Percentiles rank a stretch among this genome's conserved stretches.
phyloP scores from a whole-genome alignment of 306 rosid genomes.

The Carpinus viminea region DNA sequence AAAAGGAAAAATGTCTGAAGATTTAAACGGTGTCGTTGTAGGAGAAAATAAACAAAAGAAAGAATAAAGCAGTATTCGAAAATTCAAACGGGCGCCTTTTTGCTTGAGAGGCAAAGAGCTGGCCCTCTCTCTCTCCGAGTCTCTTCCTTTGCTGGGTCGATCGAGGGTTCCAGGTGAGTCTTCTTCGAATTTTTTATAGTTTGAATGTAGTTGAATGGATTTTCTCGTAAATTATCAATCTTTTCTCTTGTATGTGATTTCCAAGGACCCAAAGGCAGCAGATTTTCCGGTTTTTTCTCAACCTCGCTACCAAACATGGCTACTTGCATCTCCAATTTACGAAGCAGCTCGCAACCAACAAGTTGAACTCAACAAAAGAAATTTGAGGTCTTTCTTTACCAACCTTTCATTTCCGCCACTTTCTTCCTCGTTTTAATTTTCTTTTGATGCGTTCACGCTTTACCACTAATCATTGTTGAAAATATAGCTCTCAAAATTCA shows the following conservation, averaged over 20 bases:
- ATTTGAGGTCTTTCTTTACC: constrained; percentile 48
- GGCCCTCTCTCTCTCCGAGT: not conserved
- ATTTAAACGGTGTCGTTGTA: not conserved
- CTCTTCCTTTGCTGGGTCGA: not conserved
- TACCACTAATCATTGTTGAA: not conserved
- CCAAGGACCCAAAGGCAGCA: not conserved
- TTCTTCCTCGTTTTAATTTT: no score
- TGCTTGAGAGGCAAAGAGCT: not conserved
- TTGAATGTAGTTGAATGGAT: not conserved
- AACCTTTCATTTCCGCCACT: not conserved
- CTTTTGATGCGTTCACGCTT: not conserved
- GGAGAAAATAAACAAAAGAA: not conserved
- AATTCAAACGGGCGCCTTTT: not conserved
- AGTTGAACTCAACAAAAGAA: constrained; percentile 68
- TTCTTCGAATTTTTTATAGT: not conserved
- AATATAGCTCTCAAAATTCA: not conserved
- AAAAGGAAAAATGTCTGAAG: no score
- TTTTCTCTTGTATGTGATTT: not conserved
- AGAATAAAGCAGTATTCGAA: not conserved
- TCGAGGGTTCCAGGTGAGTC: not conserved
- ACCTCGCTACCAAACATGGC: constrained; percentile 35
- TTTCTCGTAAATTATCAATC: not conserved
- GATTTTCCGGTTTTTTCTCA: not conserved
- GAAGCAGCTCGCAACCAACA: constrained; percentile 72
- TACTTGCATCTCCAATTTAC: constrained; percentile 35